Percentiles rank a stretch among this genome's conserved stretches.
Conservation (phyloP, 2,329 filamentous ascomycete species). For the Aspergillus eucalypticola region DNA sequence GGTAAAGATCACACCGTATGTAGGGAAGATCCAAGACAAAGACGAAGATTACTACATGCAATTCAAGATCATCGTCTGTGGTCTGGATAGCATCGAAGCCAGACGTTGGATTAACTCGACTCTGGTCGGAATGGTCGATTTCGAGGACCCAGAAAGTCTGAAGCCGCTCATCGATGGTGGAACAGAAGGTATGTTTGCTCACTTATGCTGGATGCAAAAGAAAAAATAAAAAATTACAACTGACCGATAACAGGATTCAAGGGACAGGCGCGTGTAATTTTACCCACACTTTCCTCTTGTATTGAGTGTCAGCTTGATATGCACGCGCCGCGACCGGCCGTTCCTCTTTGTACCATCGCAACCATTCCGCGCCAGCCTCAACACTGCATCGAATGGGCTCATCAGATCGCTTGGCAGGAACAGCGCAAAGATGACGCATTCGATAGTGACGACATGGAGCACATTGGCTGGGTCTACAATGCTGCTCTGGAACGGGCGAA, state of each 20-base stretch:
- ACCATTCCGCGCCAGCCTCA: constrained; percentile 96
- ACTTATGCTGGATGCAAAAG: background rate
- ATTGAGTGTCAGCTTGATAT: constrained; percentile 99
- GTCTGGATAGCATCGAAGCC: constrained; percentile 94
- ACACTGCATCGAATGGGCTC: constrained; percentile 98
- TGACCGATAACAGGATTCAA: constrained; percentile 70
- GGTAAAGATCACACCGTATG: constrained; percentile 90
- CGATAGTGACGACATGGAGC: constrained; percentile 94
- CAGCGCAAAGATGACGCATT: constrained; percentile 79
- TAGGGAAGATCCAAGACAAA: constrained; percentile 94
- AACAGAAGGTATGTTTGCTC: constrained; percentile 67
- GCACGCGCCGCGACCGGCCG: constrained; percentile 95
- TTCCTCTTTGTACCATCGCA: constrained; percentile 93
- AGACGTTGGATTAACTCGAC: constrained; percentile 98
- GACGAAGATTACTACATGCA: constrained; percentile 96
- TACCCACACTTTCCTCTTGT: constrained; percentile 90
- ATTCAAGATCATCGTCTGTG: constrained; percentile 90
- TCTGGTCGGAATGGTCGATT: constrained; percentile 85
- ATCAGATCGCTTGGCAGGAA: constrained; percentile 95
- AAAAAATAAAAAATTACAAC: too few species aligned
- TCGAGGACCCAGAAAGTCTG: constrained; percentile 75
- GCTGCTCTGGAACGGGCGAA: constrained; percentile 77
- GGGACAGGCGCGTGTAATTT: constrained; percentile 87
- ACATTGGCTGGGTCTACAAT: constrained; percentile 94
- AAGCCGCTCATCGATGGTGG: constrained; percentile 96